Evolutionary conservation across 2,329 filamentous ascomycete species (phyloP).

Genomic region (Ustulina deusta): DNA sequence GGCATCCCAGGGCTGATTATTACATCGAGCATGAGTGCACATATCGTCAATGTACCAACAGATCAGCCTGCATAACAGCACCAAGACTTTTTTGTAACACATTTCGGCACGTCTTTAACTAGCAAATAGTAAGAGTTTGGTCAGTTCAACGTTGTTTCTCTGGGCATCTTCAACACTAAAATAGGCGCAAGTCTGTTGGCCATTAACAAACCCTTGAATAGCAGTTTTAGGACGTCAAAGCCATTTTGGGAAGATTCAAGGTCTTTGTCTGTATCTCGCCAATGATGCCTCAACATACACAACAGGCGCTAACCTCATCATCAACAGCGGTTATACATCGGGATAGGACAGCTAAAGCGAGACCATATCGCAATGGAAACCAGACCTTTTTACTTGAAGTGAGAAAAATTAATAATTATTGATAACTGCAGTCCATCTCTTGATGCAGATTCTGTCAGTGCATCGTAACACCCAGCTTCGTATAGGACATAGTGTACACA

Average conservation of each 20-base stretch:
- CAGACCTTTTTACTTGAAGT: no score
- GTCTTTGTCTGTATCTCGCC: slow-evolving; percentile 40
- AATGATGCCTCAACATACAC: slow-evolving; percentile 41
- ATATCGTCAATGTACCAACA: slow-evolving; percentile 64
- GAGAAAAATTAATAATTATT: no score
- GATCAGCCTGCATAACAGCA: slow-evolving; percentile 69
- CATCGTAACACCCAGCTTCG: no score
- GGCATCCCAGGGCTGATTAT: slow-evolving; percentile 44
- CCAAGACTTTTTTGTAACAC: slow-evolving; percentile 67
- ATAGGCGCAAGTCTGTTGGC: slow-evolving; percentile 36
- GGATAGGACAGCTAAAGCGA: no score
- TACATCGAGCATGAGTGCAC: slow-evolving; percentile 57
- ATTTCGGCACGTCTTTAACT: slow-evolving; percentile 67
- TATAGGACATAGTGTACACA: no score
- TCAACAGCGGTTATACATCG: slow-evolving; percentile 42
- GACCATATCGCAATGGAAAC: no score
- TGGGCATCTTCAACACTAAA: slow-evolving; percentile 65
- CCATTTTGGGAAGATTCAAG: slow-evolving; percentile 41
- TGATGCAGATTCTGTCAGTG: no score
- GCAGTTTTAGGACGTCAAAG: slow-evolving; percentile 40
- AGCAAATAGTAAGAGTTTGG: slow-evolving; percentile 69
- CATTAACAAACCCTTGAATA: slow-evolving; percentile 39
- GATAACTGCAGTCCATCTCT: no score
- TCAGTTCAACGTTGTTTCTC: slow-evolving; percentile 66
- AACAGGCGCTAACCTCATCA: slow-evolving; percentile 38